Base-by-base conservation (phyloP, 176 grass and related monocot species). In the Aechmea fasciata region DNA sequence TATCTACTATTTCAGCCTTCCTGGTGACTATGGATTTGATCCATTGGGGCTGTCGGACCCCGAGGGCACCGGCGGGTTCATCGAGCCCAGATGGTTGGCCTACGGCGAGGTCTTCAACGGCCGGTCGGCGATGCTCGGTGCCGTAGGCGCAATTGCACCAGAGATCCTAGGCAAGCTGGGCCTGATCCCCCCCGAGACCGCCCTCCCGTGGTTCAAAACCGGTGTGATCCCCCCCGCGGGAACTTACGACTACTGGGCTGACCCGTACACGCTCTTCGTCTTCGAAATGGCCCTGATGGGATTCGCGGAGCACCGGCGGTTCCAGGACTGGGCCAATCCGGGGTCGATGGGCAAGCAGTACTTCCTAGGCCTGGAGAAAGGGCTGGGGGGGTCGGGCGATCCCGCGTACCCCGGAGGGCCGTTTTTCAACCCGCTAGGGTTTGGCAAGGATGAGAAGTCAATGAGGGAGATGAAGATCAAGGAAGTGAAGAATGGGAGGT, bases 21-120 rank as follows among this genome's bases (percentile, higher is more conserved):
- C 94, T 1, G 86, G 89, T 1, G 94, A 99, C 79, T 85, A 13
- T 74, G 89, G 89, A 0, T 99, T 99, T 49, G 94, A 99, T 74
- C 94, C 89, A 3, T 24, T 97, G 61, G 89, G 86, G 0, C 84
- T 97, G 4, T 97, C 94, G 10, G 94, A 93, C 82, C 89, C 94
- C n/a, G 94, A 99, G 75, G 94, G 94, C 15, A 87, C 89, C 3
- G 94, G 94, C 18, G 89, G 94, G 1, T 99, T 99, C 89, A 99
- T 99, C 76, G 89, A 99, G 82, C 94, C 94, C 55, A 81, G 64
- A 80, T 93, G 94, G 89, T 79, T 99, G 20, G 94, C 89, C 0
- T 99, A 99, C 72, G 89, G 89, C 53, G 94, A 99, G 87, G 52
- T 93, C 70, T 83, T 99, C 89, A 99, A 99, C 69, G 89, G 94